Evolutionary conservation across 1,284 basidiomycete genomes (phyloP).

Genomic region (Tylopilus orsonianus): DNA sequence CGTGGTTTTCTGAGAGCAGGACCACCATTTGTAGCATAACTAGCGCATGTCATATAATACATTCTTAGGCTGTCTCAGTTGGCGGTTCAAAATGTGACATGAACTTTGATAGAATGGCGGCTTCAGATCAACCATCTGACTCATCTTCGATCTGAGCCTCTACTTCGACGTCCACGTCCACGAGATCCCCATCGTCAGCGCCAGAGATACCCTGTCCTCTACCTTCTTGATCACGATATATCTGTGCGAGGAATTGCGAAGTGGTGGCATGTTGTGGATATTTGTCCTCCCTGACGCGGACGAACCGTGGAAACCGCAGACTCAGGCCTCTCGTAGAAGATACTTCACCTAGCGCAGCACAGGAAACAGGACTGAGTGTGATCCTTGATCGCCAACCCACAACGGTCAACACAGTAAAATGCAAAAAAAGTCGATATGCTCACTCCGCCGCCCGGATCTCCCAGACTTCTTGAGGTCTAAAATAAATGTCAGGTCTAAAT

Average conservation of each 20-base stretch:
- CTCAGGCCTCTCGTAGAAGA: conserved; percentile 72
- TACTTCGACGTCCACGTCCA: conserved; percentile 48
- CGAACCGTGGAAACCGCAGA: conserved; percentile 89
- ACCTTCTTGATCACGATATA: conserved; percentile 67
- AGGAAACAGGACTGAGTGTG: conserved; percentile 86
- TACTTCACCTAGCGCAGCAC: conserved; percentile 74
- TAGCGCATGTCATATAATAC: background rate
- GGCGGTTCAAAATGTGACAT: background rate
- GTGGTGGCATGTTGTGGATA: conserved; percentile 75
- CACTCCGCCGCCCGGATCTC: conserved; percentile 91
- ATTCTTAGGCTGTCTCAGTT: background rate
- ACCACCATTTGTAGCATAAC: background rate
- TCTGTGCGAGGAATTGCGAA: conserved; percentile 66
- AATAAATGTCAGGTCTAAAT: conserved; percentile 80
- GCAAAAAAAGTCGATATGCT: conserved; percentile 25
- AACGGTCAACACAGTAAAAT: conserved; percentile 8
- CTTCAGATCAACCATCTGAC: conserved; percentile 20
- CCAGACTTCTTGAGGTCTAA: conserved; percentile 86
- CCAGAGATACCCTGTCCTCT: conserved; percentile 33
- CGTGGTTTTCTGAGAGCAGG: background rate
- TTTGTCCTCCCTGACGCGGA: conserved; percentile 82
- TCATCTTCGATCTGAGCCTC: conserved; percentile 36
- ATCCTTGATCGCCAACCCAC: conserved; percentile 48
- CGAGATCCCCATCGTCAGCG: conserved; percentile 55
- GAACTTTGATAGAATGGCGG: background rate